These are phyloP conservation scores for Otatea glauca DNA, from an alignment of 176 grass and related monocot species.

Conservation along the genomic window DNA sequence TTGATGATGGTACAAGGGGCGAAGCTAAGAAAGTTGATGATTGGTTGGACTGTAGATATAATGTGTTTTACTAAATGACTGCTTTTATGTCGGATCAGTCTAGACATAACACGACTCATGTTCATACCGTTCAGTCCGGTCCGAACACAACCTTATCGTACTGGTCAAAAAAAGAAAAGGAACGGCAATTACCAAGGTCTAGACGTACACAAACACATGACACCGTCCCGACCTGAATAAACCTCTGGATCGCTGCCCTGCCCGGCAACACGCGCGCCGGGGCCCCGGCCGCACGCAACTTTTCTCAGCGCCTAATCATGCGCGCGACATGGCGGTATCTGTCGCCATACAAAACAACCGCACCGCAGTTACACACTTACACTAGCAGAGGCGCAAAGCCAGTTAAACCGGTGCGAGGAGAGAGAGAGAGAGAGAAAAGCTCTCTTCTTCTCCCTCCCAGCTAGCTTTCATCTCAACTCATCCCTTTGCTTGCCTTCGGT, in stretches of 20 bases:
- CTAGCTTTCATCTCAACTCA: neutral
- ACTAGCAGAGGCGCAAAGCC: neutral
- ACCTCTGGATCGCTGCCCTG: too few relatives aligned
- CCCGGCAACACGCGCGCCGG: too few relatives aligned
- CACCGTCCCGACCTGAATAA: neutral
- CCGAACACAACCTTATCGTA: too few relatives aligned
- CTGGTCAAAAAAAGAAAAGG: too few relatives aligned
- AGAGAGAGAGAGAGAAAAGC: neutral
- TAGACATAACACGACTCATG: too few relatives aligned
- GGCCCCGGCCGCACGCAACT: neutral
- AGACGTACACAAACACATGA: neutral
- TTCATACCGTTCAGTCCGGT: too few relatives aligned
- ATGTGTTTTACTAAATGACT: too few relatives aligned
- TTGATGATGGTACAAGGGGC: too few relatives aligned
- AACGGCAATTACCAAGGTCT: too few relatives aligned
- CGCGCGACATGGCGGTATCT: neutral
- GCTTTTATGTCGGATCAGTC: too few relatives aligned
- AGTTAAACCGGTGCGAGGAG: neutral
- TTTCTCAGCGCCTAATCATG: slow-evolving; percentile 51
- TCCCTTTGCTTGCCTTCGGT: neutral
- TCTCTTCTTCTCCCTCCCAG: neutral
- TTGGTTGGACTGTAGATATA: too few relatives aligned
- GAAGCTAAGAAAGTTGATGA: too few relatives aligned
- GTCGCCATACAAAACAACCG: neutral
- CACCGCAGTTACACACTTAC: neutral